Base-by-base conservation (phyloP, 495 filamentous ascomycete species). In the Penicillium subrubescens region DNA sequence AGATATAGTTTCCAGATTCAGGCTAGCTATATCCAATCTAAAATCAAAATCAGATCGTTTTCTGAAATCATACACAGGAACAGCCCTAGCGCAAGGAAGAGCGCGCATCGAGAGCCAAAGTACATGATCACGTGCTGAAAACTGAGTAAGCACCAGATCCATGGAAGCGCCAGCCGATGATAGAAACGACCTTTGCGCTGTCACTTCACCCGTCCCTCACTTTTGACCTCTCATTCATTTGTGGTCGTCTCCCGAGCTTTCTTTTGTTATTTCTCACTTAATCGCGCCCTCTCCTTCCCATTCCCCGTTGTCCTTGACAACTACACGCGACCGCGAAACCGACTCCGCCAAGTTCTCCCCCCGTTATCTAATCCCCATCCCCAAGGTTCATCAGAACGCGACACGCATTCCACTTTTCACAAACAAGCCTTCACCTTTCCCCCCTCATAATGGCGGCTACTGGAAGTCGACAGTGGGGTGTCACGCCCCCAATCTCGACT, bases 401-500 rank as follows among this genome's bases (percentile, higher is more conserved):
- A 44, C 61, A 67, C 67, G 60, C 27, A 31, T 7, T 52, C 19
- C 19, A 29, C 48, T n/a, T 31, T n/a, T 6, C 25, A 31, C 25
- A 15, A n/a, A 52, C 48, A 5, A 14, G 4, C 41, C 57, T 53
- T 17, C 44, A 60, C 54, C 61, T 57, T 53, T 56, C 56, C 44
- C 67, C 7, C 91, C 89, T 77, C 51, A 67, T 64, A 50, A 86
- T 86, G 83, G 75, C 82, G 43, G 70, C 80, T 41, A 74, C 76
- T 43, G 72, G 75, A 27, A 66, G 72, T 61, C 78, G 82, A 55
- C 87, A 89, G 67, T 95, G 86, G 83, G 95, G 95, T 65, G 86
- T 94, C 31, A 97, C 94, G 23, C 87, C 88, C 61, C 90, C 95
- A 21, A 92, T 99, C 48, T 95, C 93, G 7, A 84, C 80, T 17